Evolutionary conservation across 129 eudicot species (phyloP).

Genomic region (Saussurea involucrata): DNA sequence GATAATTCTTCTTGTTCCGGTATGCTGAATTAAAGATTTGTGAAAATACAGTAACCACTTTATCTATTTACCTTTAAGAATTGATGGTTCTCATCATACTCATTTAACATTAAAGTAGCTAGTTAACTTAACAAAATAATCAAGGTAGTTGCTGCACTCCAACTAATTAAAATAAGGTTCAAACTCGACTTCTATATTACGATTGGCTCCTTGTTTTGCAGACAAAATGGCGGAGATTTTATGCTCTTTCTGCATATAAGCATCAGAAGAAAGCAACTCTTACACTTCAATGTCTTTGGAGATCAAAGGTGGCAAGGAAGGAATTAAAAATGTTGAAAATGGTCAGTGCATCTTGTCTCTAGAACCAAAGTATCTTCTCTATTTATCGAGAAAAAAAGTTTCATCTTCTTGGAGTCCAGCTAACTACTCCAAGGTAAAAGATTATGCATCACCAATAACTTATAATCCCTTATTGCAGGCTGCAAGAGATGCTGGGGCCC

Average conservation of each 20-base stretch:
- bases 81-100: neutral
- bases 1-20: neutral
- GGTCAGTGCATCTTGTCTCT: constrained; percentile 39
- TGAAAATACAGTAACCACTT: neutral
- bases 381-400: neutral
- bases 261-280: constrained; percentile 63
- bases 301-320: constrained; percentile 85
- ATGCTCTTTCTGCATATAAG: constrained; percentile 60
- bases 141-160: neutral
- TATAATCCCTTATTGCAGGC: constrained; percentile 49
- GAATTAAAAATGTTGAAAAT: constrained; percentile 76
- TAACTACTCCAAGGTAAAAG: constrained; percentile 1
- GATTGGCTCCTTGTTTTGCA: constrained; percentile 30
- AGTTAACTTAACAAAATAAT: neutral
- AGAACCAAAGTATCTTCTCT: neutral
- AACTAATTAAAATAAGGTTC: neutral
- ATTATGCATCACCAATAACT: neutral
- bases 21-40: neutral
- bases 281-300: constrained; percentile 93
- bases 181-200: neutral
- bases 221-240: constrained; percentile 83
- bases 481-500: constrained; percentile 97
- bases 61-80: neutral
- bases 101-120: neutral
- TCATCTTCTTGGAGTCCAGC: neutral